Conservation (phyloP, 2,329 filamentous ascomycete species). For the Colletotrichum australisinense region DNA sequence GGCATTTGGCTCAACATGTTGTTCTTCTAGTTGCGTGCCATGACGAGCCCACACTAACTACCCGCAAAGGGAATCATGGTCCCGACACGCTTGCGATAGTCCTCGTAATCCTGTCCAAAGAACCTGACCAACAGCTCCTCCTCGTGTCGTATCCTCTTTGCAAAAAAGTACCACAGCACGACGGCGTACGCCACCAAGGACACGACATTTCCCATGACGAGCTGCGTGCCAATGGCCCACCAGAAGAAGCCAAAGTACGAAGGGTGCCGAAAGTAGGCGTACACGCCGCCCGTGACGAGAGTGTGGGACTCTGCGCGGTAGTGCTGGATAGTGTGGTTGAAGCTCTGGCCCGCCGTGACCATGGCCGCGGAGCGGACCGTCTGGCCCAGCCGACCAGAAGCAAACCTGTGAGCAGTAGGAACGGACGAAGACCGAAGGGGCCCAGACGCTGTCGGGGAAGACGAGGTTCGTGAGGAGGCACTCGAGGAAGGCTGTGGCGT, state of each 20-base stretch:
- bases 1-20: neutral
- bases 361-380: constrained; percentile 83
- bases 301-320: constrained; percentile 75
- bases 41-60: neutral
- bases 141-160: constrained; percentile 78
- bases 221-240: constrained; percentile 95
- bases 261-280: constrained; percentile 82
- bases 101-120: constrained; percentile 84
- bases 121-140: constrained; percentile 83
- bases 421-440: constrained; percentile 55
- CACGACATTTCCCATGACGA: constrained; percentile 86
- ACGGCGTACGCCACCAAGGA: constrained; percentile 80
- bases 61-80: constrained; percentile 78
- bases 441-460: constrained; percentile 62
- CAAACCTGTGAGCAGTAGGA: constrained; percentile 69
- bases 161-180: constrained; percentile 90
- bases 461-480: constrained; percentile 70
- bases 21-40: neutral
- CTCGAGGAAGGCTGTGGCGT: constrained; percentile 79
- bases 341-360: constrained; percentile 88
- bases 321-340: constrained; percentile 88
- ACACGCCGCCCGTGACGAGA: constrained; percentile 87
- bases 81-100: constrained; percentile 77
- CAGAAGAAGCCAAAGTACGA: constrained; percentile 99
- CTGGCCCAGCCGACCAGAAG: constrained; percentile 77